Evolutionary conservation across 2,329 filamentous ascomycete species (phyloP).

Genomic region (Knoxdaviesia proteae): DNA sequence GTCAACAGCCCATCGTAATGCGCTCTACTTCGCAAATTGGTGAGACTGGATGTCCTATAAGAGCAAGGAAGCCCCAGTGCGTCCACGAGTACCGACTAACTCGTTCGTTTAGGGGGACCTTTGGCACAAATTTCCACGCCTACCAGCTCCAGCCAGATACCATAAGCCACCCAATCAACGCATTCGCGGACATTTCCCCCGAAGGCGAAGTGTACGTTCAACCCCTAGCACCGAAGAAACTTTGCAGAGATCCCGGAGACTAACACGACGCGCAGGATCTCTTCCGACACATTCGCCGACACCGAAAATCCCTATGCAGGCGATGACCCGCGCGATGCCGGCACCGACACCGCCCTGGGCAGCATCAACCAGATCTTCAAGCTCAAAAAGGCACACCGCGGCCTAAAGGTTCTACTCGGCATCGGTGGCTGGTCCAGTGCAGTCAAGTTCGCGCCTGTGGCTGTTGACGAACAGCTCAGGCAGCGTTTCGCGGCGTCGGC

Average conservation of each 20-base stretch:
- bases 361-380: constrained; percentile 58
- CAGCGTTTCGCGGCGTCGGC: constrained; percentile 46
- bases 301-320: constrained; percentile 44
- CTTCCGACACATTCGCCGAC: constrained; percentile 44
- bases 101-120: constrained; percentile 46
- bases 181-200: constrained; percentile 5
- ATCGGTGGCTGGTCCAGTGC: constrained; percentile 71
- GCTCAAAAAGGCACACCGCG: constrained; percentile 55
- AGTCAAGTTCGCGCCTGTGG: constrained; percentile 42
- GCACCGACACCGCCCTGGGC: constrained; percentile 51
- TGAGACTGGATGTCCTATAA: too few relatives aligned
- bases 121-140: constrained; percentile 50
- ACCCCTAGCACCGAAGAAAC: constrained; percentile 1
- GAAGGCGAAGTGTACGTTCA: constrained; percentile 9
- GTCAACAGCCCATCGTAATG: too few relatives aligned
- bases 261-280: constrained; percentile 14
- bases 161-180: constrained; percentile 53
- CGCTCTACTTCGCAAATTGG: constrained; percentile 35
- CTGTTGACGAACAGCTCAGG: constrained; percentile 40
- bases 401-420: constrained; percentile 59
- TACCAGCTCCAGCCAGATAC: constrained; percentile 44
- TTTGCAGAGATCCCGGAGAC: constrained; percentile 2
- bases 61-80: too few relatives aligned
- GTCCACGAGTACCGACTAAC: too few relatives aligned
- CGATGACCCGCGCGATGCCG: constrained; percentile 35